Evolutionary conservation across 2,329 filamentous ascomycete species (phyloP), one percentile per base, ranked within the genome.

Genomic region (Fusarium oxysporum): DNA sequence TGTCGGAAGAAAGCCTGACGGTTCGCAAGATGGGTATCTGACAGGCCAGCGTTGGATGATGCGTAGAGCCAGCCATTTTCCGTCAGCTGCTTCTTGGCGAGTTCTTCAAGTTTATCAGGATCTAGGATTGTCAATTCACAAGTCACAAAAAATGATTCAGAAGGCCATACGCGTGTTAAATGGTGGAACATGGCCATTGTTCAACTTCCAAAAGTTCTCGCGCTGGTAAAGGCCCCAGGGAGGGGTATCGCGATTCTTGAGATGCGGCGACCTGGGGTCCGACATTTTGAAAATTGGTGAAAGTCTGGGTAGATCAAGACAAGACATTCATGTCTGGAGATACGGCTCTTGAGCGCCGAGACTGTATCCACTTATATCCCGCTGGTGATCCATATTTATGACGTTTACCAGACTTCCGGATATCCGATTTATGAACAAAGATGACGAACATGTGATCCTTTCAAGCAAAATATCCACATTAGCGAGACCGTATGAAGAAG

Each of bases 201-300:
- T 65, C 1, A 67, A 7, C 12, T 65, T 67, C 61, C 64, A 67
- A 14, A 67, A 67, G 40, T 67, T 65, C 7, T 65, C 61, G 23
- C 61, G 61, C 14, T 67, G 64, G 6, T 67, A 67, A 5, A 67
- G 5, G 6, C 64, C 61, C 61, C 64, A 67, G 4, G 64, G 53
- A 23, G 61, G 64, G 17, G 40, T 67, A 6, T 67, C 53, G 1
- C 64, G 53, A 2, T 47, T 60, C 8, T 59, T 60, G 16, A 65
- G 23, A 48, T 67, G 64, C 0, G 65, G 65, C 4, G 62, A 67
- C 2, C 16, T 21, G 2, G 44, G 53, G 23, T 65, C 61, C 4
- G 65, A 65, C 65, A 67, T 67, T 5, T 1, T 58, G 16, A 8
- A 6, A 2, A 1, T 8, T 30, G 1, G 0, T 11, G 10, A 3